These are phyloP conservation scores for Furcasterigmium sp. DNA, from an alignment of 2,329 filamentous ascomycete genomes.

Conservation along the genomic window DNA sequence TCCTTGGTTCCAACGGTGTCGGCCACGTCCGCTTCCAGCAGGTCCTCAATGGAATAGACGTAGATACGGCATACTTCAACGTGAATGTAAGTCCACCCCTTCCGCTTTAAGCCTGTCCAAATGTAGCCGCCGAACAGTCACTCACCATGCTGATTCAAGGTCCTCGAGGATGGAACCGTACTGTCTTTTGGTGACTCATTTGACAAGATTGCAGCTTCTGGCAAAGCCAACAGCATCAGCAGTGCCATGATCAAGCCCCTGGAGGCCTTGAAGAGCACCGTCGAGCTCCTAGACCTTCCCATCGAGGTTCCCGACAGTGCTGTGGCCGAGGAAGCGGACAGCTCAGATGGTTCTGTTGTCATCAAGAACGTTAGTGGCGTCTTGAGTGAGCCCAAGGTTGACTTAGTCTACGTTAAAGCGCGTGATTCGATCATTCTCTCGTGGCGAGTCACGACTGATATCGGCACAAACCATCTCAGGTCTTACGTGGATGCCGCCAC, in stretches of 20 bases:
- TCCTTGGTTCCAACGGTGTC: constrained; percentile 43
- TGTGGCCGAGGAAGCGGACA: constrained; percentile 19
- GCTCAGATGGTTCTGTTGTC: no score
- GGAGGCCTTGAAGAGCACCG: constrained; percentile 28
- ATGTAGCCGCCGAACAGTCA: constrained; percentile 4
- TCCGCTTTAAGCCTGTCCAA: no score
- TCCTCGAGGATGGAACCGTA: constrained; percentile 40
- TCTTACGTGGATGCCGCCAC: constrained; percentile 44
- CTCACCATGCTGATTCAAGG: constrained; percentile 20
- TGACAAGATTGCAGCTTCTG: constrained; percentile 29
- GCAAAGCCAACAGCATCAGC: no score
- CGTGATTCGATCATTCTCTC: constrained; percentile 35
- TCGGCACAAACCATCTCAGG: constrained; percentile 45
- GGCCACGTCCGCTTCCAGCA: constrained; percentile 52
- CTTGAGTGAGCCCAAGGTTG: constrained; percentile 41
- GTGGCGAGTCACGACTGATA: constrained; percentile 49
- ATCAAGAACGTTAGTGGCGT: constrained; percentile 41
- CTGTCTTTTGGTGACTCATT: constrained; percentile 48
- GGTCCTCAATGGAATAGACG: constrained; percentile 44
- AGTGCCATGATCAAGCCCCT: no score
- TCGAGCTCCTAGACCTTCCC: constrained; percentile 24
- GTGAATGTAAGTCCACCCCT: constrained; percentile 41
- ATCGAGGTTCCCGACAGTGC: constrained; percentile 19
- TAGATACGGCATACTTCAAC: constrained; percentile 51
- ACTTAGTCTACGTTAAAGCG: constrained; percentile 44